Conservation (phyloP, 2,329 filamentous ascomycete species). For the Diaporthe eres region DNA sequence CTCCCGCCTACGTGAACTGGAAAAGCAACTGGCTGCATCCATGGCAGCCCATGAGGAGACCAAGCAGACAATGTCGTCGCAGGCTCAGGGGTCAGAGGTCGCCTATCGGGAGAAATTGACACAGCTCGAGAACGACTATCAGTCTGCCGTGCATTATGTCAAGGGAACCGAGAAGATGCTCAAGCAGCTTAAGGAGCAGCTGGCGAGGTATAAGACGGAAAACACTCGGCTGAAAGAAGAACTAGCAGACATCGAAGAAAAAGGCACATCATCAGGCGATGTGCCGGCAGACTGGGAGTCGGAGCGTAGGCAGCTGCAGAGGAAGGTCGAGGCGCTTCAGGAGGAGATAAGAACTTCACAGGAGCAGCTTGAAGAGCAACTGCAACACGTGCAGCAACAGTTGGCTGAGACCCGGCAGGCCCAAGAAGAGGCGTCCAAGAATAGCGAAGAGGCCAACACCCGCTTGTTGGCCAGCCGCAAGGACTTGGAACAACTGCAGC, state of each 20-base stretch:
- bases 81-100: constrained; percentile 88
- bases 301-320: constrained; percentile 77
- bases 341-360: constrained; percentile 77
- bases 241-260: constrained; percentile 75
- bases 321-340: constrained; percentile 79
- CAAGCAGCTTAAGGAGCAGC: constrained; percentile 97
- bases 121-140: constrained; percentile 96
- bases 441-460: constrained; percentile 66
- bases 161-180: constrained; percentile 99
- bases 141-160: constrained; percentile 97
- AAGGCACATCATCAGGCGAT: constrained; percentile 55
- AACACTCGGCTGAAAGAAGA: constrained; percentile 88
- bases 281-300: constrained; percentile 77
- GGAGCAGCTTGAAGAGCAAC: constrained; percentile 77
- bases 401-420: constrained; percentile 76
- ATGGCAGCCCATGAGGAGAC: constrained; percentile 88
- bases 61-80: constrained; percentile 80
- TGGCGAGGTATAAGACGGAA: constrained; percentile 91
- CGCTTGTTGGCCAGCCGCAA: constrained; percentile 72
- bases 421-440: constrained; percentile 75
- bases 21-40: constrained; percentile 86
- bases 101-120: constrained; percentile 93
- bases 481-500: constrained; percentile 85
- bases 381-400: constrained; percentile 78
- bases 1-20: constrained; percentile 84